Evolutionary conservation across 305 asterid genomes (phyloP), one percentile per base, ranked within the genome.

Genomic region (Fraxinus sp.): DNA sequence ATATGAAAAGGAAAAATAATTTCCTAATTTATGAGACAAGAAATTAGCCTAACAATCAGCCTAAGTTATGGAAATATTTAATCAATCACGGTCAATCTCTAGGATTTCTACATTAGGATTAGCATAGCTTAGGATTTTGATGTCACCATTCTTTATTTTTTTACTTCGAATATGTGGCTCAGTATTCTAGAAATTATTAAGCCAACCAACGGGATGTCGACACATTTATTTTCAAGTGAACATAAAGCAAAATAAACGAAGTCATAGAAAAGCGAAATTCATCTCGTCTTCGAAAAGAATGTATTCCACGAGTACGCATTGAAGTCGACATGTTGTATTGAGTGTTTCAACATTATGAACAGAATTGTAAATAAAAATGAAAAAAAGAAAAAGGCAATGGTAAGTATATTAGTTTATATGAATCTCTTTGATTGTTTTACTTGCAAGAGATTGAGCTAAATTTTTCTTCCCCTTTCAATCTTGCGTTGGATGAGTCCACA

Each of bases 181-280:
- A 71, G 33, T 70, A n/a, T 77, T 46, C 43, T 43, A 28, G 74
- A 24, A 28, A 30, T 14, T 6, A 13, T 57, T 20, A 57, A 75
- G 11, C 28, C 78, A 62, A 78, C 39, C 79, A 77, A 80, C 80
- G 80, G 33, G 75, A 70, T 77, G 83, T 22, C 39, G 72, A 22
- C 71, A 3, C 41, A 22, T 79, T 16, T 57, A 72, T 43, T 18
- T 70, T 13, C 80, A 9, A 70, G 79, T 64, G 73, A 28, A 26
- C 30, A 78, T 11, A 79, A 32, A 68, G 73, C 81, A 35, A 46
- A 41, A 41, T 35, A 78, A 39, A 36, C 73, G 33, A 66, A 33
- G 46, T 22, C 66, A 55, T 79, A 28, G 36, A 41, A 76, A 59
- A 49, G 64, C 43, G 7, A 33, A 33, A 33, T 82, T 37, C 49